These are phyloP conservation scores for Diddensiella santjacobensis DNA, from an alignment of 805 yeast genomes.

Conservation along the genomic window DNA sequence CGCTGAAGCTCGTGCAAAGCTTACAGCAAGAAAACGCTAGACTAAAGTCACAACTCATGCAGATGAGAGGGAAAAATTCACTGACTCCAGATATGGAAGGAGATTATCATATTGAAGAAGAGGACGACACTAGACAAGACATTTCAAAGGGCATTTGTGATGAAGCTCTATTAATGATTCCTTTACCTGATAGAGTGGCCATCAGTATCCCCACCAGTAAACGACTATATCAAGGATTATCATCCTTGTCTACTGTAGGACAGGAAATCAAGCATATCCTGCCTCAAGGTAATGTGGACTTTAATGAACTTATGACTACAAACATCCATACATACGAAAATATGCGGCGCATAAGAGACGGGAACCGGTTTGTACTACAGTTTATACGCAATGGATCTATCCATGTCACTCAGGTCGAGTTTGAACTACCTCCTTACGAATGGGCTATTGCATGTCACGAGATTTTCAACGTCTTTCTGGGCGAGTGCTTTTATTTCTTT, in stretches of 20 bases:
- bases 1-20: constrained; percentile 21
- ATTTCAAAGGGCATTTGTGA: background rate
- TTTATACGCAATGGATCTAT: background rate
- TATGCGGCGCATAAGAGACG: background rate
- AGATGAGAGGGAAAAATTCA: background rate
- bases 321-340: background rate
- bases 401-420: constrained; percentile 1
- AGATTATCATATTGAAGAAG: constrained; percentile 1
- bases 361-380: background rate
- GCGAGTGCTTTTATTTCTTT: constrained; percentile 24
- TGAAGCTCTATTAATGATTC: background rate
- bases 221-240: background rate
- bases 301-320: constrained; percentile 1
- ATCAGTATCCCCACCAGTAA: background rate
- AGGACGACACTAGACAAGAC: background rate
- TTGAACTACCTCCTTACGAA: constrained; percentile 20
- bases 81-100: background rate
- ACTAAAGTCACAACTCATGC: constrained; percentile 10
- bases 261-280: background rate
- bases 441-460: constrained; percentile 16
- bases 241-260: constrained; percentile 5
- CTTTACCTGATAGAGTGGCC: background rate
- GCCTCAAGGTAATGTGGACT: constrained; percentile 8
- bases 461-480: constrained; percentile 17
- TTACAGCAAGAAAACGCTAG: constrained; percentile 21